Conservation (phyloP, 1,139 yeast genomes). For the Saccharomyces pastorianus region DNA sequence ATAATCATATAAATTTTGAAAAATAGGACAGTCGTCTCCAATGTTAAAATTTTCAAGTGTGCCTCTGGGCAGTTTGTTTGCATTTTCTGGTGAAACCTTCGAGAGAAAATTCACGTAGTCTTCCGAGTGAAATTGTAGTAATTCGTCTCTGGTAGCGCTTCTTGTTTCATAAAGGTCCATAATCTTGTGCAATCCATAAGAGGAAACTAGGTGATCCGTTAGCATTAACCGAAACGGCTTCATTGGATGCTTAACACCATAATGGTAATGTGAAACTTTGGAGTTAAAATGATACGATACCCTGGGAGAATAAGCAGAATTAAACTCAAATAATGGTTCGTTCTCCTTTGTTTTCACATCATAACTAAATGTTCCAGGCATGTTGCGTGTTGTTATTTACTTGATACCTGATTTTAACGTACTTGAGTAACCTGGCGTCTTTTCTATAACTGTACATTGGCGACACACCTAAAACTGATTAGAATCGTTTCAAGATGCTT, state of each 20-base stretch:
- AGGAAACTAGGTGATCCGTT: constrained; percentile 83
- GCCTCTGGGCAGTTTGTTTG: constrained; percentile 46
- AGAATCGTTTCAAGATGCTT: not conserved
- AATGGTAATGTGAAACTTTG: constrained; percentile 72
- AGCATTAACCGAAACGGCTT: constrained; percentile 93
- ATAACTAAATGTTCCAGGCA: constrained; percentile 31
- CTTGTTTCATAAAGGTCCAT: constrained; percentile 88
- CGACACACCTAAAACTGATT: not conserved
- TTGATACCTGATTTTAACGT: not conserved
- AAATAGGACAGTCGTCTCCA: constrained; percentile 96
- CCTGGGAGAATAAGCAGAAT: constrained; percentile 38
- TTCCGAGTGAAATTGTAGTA: constrained; percentile 72
- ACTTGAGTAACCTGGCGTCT: not conserved
- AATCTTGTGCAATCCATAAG: constrained; percentile 75
- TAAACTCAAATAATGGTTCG: constrained; percentile 46
- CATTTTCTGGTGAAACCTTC: constrained; percentile 73
- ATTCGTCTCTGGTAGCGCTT: constrained; percentile 71
- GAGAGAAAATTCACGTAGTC: constrained; percentile 80
- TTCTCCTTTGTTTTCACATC: constrained; percentile 53
- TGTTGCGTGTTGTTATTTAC: not conserved
- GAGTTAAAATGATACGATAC: constrained; percentile 90
- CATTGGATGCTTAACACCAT: constrained; percentile 94
- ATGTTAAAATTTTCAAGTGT: constrained; percentile 74
- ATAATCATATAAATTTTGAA: constrained; percentile 89
- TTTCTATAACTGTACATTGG: not conserved